Base-by-base conservation (phyloP, 192 early-diverging fungal species). In the Powellomyces hirtus region DNA sequence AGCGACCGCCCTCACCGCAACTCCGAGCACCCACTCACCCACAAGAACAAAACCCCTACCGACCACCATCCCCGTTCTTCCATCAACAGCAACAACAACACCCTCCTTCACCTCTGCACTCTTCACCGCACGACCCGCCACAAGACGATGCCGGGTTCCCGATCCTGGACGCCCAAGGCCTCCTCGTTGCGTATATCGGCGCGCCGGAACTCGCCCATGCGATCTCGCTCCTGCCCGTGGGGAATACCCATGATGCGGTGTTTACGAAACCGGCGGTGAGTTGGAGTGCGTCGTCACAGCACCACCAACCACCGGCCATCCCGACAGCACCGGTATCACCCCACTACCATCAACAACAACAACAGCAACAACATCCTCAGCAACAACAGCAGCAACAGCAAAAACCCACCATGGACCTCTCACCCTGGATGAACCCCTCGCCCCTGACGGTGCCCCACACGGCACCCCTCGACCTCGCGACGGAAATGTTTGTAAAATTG, bases 401-500 rank as follows among this genome's bases (percentile, higher is more conserved):
- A 38, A 13, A 10, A 13, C 40, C 40, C 0, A 36, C 38, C n/a
- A 45, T 71, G 14, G 69, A 80, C 62, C 38, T 83, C 31, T 62
- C 72, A 11, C 78, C 38, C 0, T 83, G 78, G 76, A 73, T 75
- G 55, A 76, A 83, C 50, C 81, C 91, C 78, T 91, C 92, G 1
- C 94, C 94, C 1, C 62, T 94, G 24, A 78, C 87, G 0, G 86
- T 97, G 8, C 84, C 86, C 7, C 61, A 86, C 13, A 85, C 88
- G 60, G 80, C 91, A 29, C 89, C 90, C n/a, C 88, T 94, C 68
- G 91, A 95, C 64, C 62, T 97, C n/a, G 86, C 92, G 0, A 79
- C 89, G 63, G 92, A 93, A 46, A 56, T 95, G 52, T 92, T 97
- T 68, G 80, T 88, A 49, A 91, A 94, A 59, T 66, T 97, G 38